Percentiles rank a stretch among this genome's conserved stretches.
phyloP scores from a whole-genome alignment of 768 basidiomycete species.

The Tylopilus rubrobrunneus region DNA sequence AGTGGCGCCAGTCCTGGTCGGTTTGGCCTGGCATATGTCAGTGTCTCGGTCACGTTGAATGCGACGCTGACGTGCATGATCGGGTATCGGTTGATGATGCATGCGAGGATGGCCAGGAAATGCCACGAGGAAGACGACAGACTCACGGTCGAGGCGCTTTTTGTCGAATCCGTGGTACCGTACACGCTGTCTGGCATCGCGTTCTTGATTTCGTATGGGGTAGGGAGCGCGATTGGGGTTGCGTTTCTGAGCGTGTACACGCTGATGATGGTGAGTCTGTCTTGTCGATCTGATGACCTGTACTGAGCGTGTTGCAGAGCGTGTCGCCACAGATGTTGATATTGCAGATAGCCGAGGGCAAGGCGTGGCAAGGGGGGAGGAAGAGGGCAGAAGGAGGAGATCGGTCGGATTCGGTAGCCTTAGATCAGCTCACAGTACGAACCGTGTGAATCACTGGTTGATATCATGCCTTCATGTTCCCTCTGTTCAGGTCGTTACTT shows the following conservation, averaged over 20 bases:
- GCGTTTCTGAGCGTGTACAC: conserved; percentile 7
- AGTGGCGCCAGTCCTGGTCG: not conserved
- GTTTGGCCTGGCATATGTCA: conserved; percentile 2
- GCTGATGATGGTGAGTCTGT: conserved; percentile 7
- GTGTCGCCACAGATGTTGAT: conserved; percentile 16
- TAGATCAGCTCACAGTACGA: not conserved
- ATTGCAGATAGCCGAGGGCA: conserved; percentile 8
- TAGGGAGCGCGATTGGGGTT: not conserved
- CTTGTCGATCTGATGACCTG: not conserved
- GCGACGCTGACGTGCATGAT: conserved; percentile 9
- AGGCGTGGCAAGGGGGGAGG: conserved; percentile 6
- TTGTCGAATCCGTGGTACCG: conserved; percentile 13
- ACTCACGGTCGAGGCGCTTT: not conserved
- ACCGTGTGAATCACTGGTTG: conserved; percentile 14
- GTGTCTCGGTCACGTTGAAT: conserved; percentile 6
- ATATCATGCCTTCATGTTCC: conserved; percentile 16
- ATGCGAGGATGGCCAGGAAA: not conserved
- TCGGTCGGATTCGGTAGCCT: not conserved
- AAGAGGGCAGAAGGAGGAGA: not conserved
- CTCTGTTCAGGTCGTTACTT: no score
- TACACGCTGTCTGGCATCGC: conserved; percentile 14
- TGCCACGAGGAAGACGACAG: not conserved
- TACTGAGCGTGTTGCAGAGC: conserved; percentile 1
- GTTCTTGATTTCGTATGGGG: conserved; percentile 5
- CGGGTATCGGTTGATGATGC: conserved; percentile 1